These are phyloP conservation scores for Dianthus caryophyllus DNA, from an alignment of 148 eudicot species.

Conservation along the genomic window DNA sequence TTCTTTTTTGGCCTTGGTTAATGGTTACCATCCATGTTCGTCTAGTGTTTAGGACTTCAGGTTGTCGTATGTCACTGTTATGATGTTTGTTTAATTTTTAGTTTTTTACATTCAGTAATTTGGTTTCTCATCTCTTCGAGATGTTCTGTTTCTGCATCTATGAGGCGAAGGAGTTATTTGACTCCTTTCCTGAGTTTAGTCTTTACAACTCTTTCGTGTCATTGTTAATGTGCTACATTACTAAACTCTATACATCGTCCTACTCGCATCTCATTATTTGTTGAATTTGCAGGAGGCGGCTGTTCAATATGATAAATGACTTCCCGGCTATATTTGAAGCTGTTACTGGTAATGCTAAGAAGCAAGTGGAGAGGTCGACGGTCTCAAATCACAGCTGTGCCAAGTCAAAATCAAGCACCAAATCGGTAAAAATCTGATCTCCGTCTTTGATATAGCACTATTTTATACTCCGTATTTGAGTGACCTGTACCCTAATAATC, in stretches of 20 bases:
- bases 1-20: not conserved
- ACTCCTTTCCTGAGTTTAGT: constrained; percentile 1
- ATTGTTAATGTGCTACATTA: too few species aligned
- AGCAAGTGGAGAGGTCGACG: constrained; percentile 59
- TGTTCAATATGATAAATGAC: constrained; percentile 81
- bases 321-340: constrained; percentile 80
- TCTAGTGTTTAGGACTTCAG: not conserved
- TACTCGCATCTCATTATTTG: constrained; percentile 14
- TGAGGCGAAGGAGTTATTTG: not conserved
- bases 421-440: constrained; percentile 37
- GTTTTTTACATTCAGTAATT: too few species aligned
- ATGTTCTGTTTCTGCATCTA: constrained; percentile 5
- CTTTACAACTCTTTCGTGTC: too few species aligned
- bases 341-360: constrained; percentile 72
- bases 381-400: constrained; percentile 60
- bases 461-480: too few species aligned
- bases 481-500: too few species aligned
- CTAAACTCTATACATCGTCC: not conserved
- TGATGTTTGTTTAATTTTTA: too few species aligned
- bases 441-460: not conserved
- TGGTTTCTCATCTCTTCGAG: too few species aligned
- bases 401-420: constrained; percentile 69
- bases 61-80: not conserved
- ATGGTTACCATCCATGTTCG: not conserved
- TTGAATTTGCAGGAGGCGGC: constrained; percentile 75